These are phyloP conservation scores for Aureobasidium sp. DNA, from an alignment of 2,329 filamentous ascomycete genomes.

Conservation along the genomic window DNA sequence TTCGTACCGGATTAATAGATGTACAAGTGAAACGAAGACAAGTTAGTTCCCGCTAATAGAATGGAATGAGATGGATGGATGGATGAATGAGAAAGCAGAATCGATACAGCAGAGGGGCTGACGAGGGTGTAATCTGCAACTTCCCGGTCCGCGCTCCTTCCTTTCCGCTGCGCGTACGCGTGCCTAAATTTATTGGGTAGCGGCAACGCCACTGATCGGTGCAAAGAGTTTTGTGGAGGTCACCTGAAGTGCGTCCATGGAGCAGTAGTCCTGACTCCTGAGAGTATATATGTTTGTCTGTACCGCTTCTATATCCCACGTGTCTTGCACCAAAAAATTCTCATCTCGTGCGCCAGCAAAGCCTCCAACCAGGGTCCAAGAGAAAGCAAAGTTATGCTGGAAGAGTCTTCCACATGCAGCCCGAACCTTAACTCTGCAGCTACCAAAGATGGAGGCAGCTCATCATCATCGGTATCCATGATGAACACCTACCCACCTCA, in stretches of 20 bases:
- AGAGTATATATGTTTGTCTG: not conserved
- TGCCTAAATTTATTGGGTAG: conserved; percentile 1
- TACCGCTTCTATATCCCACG: not conserved
- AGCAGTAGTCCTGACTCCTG: not conserved
- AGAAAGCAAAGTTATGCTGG: not conserved
- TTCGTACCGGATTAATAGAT: not conserved
- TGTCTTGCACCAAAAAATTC: not conserved
- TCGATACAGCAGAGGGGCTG: conserved; percentile 5
- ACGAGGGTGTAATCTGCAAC: not conserved
- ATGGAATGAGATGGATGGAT: not conserved
- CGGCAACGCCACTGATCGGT: not conserved
- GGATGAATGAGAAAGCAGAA: not conserved
- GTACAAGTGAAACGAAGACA: not conserved
- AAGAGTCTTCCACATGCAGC: not conserved
- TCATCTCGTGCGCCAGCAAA: not conserved
- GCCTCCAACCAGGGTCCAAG: not conserved
- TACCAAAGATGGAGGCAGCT: not conserved
- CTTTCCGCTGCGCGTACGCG: not conserved
- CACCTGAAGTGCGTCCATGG: not conserved
- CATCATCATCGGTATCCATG: not conserved
- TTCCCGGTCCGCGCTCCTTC: not conserved
- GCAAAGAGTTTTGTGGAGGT: not conserved
- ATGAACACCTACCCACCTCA: not conserved
- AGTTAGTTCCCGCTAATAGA: not conserved
- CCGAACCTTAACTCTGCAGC: not conserved